Percentiles rank a stretch among this genome's conserved stretches.
phyloP scores from a whole-genome alignment of 768 basidiomycete genomes.

The Calocybe gangraenosa region DNA sequence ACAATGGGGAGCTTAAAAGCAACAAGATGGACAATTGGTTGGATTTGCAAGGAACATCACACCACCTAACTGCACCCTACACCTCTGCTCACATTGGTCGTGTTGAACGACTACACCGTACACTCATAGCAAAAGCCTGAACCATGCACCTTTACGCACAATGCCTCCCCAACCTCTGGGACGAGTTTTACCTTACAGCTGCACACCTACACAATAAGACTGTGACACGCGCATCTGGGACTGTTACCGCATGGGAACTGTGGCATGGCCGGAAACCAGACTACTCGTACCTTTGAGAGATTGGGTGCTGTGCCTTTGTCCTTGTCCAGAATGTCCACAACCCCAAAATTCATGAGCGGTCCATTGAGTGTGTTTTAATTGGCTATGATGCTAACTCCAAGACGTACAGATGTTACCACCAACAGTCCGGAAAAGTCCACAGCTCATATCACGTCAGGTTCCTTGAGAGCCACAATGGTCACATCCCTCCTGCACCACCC shows the following conservation, averaged over 20 bases:
- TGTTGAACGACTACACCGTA: slow-evolving; percentile 28
- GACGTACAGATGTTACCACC: slow-evolving; percentile 28
- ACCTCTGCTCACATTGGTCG: slow-evolving; percentile 30
- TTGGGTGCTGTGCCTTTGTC: slow-evolving; percentile 30
- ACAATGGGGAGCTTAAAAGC: slow-evolving; percentile 22
- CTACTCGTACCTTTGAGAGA: slow-evolving; percentile 25
- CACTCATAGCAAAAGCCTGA: slow-evolving; percentile 20
- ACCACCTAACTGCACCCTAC: slow-evolving; percentile 22
- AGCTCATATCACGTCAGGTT: slow-evolving; percentile 22
- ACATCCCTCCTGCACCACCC: not conserved
- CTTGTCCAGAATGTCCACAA: slow-evolving; percentile 29
- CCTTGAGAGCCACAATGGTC: slow-evolving; percentile 19
- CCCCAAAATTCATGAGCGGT: slow-evolving; percentile 19
- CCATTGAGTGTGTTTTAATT: slow-evolving; percentile 31
- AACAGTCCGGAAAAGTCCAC: no score
- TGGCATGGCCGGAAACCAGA: slow-evolving; percentile 21
- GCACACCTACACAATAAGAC: slow-evolving; percentile 11
- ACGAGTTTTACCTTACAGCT: slow-evolving; percentile 24
- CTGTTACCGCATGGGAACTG: slow-evolving; percentile 18
- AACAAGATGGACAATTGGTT: slow-evolving; percentile 13
- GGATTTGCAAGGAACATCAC: slow-evolving; percentile 6
- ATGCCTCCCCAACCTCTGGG: slow-evolving; percentile 23
- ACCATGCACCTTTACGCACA: slow-evolving; percentile 22
- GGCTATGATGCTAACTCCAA: slow-evolving; percentile 31
- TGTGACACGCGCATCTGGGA: not conserved